Conservation (phyloP, 352 stramenopile species). For the Globisporangium ultimum region DNA sequence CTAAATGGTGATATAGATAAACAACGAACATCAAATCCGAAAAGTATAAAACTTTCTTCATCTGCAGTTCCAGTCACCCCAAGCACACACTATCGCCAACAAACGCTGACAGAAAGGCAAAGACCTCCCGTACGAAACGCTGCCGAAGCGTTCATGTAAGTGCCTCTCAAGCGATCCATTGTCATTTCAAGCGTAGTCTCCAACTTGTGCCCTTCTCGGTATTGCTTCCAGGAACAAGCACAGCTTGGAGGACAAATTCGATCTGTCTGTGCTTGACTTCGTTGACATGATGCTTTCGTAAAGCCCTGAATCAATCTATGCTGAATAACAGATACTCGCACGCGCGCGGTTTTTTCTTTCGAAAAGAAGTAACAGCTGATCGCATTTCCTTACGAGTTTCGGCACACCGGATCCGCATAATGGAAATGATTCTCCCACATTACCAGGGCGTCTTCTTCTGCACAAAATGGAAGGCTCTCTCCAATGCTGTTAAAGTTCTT, state of each 20-base stretch:
- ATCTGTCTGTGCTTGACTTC: constrained; percentile 54
- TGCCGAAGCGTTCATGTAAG: constrained; percentile 32
- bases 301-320: constrained; percentile 1
- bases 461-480: constrained; percentile 73
- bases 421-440: constrained; percentile 82
- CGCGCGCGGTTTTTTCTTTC: too few relatives aligned
- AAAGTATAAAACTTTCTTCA: neutral
- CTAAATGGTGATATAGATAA: constrained; percentile 9
- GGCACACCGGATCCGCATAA: constrained; percentile 81
- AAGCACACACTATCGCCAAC: neutral
- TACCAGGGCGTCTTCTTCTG: constrained; percentile 79
- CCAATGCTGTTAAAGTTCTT: constrained; percentile 88
- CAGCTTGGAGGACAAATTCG: constrained; percentile 41
- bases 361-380: neutral
- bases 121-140: constrained; percentile 3
- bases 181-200: constrained; percentile 1
- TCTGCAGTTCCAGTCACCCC: neutral
- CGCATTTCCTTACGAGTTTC: constrained; percentile 71
- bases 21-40: constrained; percentile 6
- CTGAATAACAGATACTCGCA: neutral
- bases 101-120: neutral
- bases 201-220: neutral
- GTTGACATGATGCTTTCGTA: constrained; percentile 60
- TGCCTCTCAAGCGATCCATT: neutral
- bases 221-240: constrained; percentile 32